Base-by-base conservation (phyloP, 768 basidiomycete genomes). In the Basidioascus undulatus region DNA sequence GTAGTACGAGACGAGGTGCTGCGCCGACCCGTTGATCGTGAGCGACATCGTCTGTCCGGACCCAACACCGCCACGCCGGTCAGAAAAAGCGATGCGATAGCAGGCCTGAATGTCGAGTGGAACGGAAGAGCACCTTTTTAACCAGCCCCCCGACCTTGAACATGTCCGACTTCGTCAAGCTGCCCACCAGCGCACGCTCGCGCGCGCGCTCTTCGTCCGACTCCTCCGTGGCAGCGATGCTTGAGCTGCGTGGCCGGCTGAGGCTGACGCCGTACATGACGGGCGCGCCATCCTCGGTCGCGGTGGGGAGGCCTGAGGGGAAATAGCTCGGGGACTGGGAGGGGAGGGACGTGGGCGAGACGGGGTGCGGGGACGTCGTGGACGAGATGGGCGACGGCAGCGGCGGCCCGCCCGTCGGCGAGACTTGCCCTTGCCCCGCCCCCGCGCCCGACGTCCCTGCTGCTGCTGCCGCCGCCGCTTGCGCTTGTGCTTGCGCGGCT, bases 1-100 rank as follows among this genome's bases (percentile, higher is more conserved):
- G 64, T 92, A 94, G 62, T 94, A 94, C 5, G 83, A 86, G 38
- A 94, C 80, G 41, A 92, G 68, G 56, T 92, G 87, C 53, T 92
- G 84, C 1, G 81, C 68, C 27, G 77, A 76, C 20, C 80, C 81
- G 41, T 66, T 67, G 44, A 86, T 82, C 18, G 74, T 74, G 42
- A 92, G 63, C 10, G 86, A 89, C 57, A 92, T 86, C 8, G 86
- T 89, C 84, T 89, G 55, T n/a, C n/a, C n/a, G n/a, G n/a, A n/a
- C n/a, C n/a, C n/a, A n/a, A n/a, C n/a, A n/a, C n/a, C n/a, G n/a
- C n/a, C n/a, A n/a, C n/a, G 32, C 15, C 28, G 11, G 34, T 12
- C 24, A 30, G n/a, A 21, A 26, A 34, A 16, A 39, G 26, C n/a
- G 12, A 9, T n/a, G 24, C 21, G 8, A 23, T 25, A 35, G 26